Evolutionary conservation across 495 filamentous ascomycete species (phyloP), one percentile per base, ranked within the genome.

Genomic region (Talaromyces liani): DNA sequence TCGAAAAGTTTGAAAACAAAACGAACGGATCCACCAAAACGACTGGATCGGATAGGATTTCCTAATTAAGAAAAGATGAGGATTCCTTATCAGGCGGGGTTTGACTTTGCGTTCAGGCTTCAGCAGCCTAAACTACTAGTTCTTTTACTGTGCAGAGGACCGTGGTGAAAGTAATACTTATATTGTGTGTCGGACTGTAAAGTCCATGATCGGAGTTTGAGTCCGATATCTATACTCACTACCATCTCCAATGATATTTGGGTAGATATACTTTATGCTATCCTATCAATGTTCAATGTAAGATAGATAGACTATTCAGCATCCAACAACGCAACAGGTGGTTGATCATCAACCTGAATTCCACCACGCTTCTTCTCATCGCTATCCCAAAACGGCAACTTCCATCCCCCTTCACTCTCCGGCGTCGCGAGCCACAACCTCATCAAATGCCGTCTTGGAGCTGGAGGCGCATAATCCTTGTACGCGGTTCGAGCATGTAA

Each of bases 351-450:
- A 12, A 96, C 91, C 74, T 95, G 92, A 58, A 96, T 87, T 0
- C 92, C 92, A 0, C 92, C 91, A 18, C 92, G 75, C 80, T 94
- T 96, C 82, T 89, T 89, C 79, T 92, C 85, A 63, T 84, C 77
- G 58, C 84, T 87, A 79, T 95, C 92, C 68, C 84, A 84, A 73
- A 91, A 93, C 10, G 91, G 91, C 72, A 93, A 73, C 60, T 83
- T 87, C 92, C 91, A 96, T 0, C 92, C 92, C 0, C 91, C 92
- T 72, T 95, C 92, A 29, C 72, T 72, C 76, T 93, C 90, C 0
- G 91, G 91, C 14, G 86, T 88, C 6, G 88, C 85, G 54, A 96
- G 73, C 92, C 92, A 96, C 60, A 95, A 72, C 24, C 92, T 79
- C 84, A 97, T 89, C n/a, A 97, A 75, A 73, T 92, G 89, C 54